Base-by-base conservation (phyloP, 1,284 basidiomycete species). In the Cronartium ribicola region DNA sequence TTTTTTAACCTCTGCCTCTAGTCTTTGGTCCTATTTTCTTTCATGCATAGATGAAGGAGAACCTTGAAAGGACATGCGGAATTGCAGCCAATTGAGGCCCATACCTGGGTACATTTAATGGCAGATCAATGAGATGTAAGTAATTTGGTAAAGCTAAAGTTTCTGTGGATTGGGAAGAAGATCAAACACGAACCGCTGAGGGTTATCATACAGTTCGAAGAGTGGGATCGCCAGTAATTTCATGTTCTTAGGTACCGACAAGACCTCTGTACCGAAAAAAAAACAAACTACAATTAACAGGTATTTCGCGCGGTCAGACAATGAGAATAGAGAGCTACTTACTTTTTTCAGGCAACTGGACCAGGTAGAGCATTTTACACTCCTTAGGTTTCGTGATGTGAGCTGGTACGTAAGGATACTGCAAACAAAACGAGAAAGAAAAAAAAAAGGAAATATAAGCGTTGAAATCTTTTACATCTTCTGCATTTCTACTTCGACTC, bases 371-470 rank as follows among this genome's bases (percentile, higher is more conserved):
- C 81, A 94, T 96, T 84, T 97, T 98, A 85, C 92, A 92, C 81
- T 98, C 95, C 83, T 98, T 98, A 8, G 95, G 95, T 81, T 94
- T 92, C 59, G 92, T 94, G 75, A 97, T 91, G 82, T 98, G 95
- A 57, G 94, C 92, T 0, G 95, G 95, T 74, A 94, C 87, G 82
- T 96, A 98, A 0, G 95, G 95, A 80, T 98, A 98, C 94, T 97
- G 77, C 76, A 66, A 40, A 46, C 78, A 66, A 22, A 75, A 44
- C 4, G 44, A 66, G 17, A n/a, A 17, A 51, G 8, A 29, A 13
- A 3, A 57, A 57, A 20, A 7, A 29, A n/a, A 62, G 65, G 74
- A 61, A 46, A 48, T 40, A 61, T 48, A n/a, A 67, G 46, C 46
- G 62, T 22, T 43, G 40, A 61, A 68, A 14, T n/a, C n/a, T n/a